Percentiles rank a stretch among this genome's conserved stretches.
Conservation (phyloP, 768 basidiomycete species). For the Gelatoporia subvermispora region DNA sequence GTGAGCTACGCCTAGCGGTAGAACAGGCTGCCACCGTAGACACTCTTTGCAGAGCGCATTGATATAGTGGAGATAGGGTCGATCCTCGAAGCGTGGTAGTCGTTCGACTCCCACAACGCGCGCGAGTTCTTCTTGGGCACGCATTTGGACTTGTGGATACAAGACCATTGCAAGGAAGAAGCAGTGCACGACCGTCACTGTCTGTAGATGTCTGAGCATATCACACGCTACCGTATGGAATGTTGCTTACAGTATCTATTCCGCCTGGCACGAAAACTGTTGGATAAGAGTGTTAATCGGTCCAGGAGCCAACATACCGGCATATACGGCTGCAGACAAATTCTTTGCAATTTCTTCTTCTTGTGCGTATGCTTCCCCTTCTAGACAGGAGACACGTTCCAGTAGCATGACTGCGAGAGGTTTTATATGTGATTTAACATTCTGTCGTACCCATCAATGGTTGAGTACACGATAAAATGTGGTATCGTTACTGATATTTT, state of each 20-base stretch:
- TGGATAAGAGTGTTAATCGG: background rate
- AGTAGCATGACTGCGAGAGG: background rate
- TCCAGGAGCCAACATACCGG: background rate
- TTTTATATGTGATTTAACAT: no score
- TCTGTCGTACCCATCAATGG: no score
- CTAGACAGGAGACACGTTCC: background rate
- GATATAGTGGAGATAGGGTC: constrained; percentile 2
- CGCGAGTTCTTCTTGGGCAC: constrained; percentile 10
- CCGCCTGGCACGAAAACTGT: background rate
- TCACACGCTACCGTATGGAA: background rate
- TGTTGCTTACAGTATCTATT: background rate
- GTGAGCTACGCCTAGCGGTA: constrained; percentile 18
- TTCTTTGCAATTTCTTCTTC: background rate
- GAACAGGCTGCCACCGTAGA: constrained; percentile 9
- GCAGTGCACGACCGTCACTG: background rate
- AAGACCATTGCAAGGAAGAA: constrained; percentile 15
- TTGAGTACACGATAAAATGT: no score
- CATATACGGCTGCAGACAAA: background rate
- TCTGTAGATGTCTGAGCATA: background rate
- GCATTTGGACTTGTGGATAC: constrained; percentile 7
- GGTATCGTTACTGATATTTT: no score
- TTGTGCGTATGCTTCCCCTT: background rate
- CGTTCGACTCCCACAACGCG: constrained; percentile 6
- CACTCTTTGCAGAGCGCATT: constrained; percentile 9
- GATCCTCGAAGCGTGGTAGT: constrained; percentile 7